Percentiles rank a stretch among this genome's conserved stretches.
phyloP scores from a whole-genome alignment of 352 stramenopile species.

The Globisporangium takayamanum region DNA sequence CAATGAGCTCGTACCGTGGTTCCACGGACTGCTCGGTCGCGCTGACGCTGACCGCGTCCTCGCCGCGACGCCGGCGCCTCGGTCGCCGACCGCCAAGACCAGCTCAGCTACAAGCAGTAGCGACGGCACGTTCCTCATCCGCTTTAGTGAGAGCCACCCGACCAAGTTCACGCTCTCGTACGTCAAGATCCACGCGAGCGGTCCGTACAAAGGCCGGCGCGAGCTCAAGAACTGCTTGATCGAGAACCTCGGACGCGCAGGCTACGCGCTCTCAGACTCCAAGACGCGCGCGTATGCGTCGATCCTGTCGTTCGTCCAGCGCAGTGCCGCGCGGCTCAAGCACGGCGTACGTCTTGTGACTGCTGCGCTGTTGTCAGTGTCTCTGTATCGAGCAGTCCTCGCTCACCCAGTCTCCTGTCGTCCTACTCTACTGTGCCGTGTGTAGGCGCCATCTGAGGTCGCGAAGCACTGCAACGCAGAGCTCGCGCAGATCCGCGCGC shows the following conservation, averaged over 20 bases:
- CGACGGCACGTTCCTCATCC: constrained; percentile 68
- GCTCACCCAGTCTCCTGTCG: not conserved
- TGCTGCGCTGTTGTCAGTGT: too few relatives aligned
- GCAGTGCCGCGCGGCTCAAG: constrained; percentile 48
- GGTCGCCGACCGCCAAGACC: not conserved
- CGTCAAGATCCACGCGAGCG: constrained; percentile 47
- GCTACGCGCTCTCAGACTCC: constrained; percentile 50
- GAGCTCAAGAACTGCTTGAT: constrained; percentile 76
- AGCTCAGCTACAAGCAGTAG: too few relatives aligned
- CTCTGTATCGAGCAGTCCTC: too few relatives aligned
- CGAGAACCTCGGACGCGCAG: constrained; percentile 38
- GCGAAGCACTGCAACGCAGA: constrained; percentile 53
- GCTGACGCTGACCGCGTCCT: constrained; percentile 42
- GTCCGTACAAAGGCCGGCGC: constrained; percentile 20
- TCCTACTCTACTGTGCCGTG: not conserved
- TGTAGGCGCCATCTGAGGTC: constrained; percentile 44
- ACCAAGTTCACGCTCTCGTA: constrained; percentile 76
- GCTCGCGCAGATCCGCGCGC: constrained; percentile 27
- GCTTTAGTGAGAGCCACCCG: constrained; percentile 76
- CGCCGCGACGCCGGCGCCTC: not conserved
- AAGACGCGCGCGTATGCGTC: constrained; percentile 45
- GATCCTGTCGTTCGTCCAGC: constrained; percentile 59
- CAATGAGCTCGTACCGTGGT: constrained; percentile 62
- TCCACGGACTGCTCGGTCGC: constrained; percentile 55
- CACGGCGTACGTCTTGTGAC: constrained; percentile 33